A percentile compares a stretch with the other conserved stretches of the same genome.
Conservation (phyloP, 2,329 filamentous ascomycete genomes). For the Plectosphaerella sp. region DNA sequence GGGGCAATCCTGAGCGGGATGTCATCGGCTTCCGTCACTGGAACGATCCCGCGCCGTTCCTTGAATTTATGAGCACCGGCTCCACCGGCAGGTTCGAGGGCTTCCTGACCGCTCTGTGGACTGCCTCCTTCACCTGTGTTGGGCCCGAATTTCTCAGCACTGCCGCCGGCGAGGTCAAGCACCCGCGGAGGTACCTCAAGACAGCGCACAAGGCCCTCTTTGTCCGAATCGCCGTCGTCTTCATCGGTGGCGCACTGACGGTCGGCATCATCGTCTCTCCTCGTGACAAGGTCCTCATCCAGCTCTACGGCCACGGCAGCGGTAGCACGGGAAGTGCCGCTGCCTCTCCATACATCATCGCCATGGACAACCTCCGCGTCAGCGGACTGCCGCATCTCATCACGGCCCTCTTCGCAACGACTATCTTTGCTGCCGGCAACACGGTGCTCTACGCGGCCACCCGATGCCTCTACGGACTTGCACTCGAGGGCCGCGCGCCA, state of each 20-base stretch:
- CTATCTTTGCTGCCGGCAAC: constrained; percentile 59
- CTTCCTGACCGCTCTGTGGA: constrained; percentile 64
- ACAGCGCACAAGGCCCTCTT: constrained; percentile 62
- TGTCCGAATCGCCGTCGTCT: constrained; percentile 57
- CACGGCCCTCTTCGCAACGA: constrained; percentile 53
- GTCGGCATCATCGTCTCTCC: constrained; percentile 34
- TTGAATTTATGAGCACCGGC: constrained; percentile 33
- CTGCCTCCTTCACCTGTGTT: constrained; percentile 60
- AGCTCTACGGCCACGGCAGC: constrained; percentile 6
- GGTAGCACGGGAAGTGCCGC: background rate
- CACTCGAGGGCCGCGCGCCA: constrained; percentile 48
- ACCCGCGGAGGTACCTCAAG: constrained; percentile 57
- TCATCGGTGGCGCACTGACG: background rate
- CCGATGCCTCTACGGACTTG: constrained; percentile 51
- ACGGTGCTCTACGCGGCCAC: constrained; percentile 54
- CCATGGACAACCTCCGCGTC: constrained; percentile 57
- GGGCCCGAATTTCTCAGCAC: constrained; percentile 63
- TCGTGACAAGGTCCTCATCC: constrained; percentile 27
- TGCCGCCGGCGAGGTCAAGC: constrained; percentile 61
- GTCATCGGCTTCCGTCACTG: constrained; percentile 66
- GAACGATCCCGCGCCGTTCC: constrained; percentile 53
- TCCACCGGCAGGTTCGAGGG: constrained; percentile 65
- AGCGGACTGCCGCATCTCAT: constrained; percentile 58
- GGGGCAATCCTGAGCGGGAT: constrained; percentile 53
- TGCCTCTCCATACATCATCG: constrained; percentile 59